A percentile compares a stretch with the other conserved stretches of the same genome.
phyloP scores from a whole-genome alignment of 306 rosid species.

The Senna tora region DNA sequence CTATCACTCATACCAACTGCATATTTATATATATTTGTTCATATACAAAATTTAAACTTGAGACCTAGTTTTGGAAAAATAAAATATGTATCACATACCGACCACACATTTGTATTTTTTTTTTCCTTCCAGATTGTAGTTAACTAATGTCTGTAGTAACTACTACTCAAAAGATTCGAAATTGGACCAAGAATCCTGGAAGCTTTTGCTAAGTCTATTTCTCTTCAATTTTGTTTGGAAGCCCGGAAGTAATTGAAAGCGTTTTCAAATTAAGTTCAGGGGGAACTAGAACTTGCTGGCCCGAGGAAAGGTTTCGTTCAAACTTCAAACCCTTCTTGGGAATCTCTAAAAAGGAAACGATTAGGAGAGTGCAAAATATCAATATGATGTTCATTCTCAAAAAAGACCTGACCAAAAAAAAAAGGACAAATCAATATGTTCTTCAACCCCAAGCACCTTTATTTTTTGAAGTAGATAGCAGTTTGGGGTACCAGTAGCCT shows the following conservation, averaged over 20 bases:
- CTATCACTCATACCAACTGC: no score
- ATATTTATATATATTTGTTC: no score
- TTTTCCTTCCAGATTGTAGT: background rate
- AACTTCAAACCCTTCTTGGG: conserved; percentile 13
- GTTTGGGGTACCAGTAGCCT: background rate
- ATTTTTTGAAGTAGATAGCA: conserved; percentile 5
- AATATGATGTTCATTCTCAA: no score
- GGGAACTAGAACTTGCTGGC: conserved; percentile 14
- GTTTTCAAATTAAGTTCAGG: conserved; percentile 3
- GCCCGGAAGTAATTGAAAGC: background rate
- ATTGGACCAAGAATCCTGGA: background rate
- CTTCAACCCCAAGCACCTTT: background rate
- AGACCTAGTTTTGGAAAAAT: no score
- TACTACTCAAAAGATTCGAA: background rate
- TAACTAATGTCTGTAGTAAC: background rate
- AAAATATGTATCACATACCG: no score
- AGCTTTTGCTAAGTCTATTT: background rate
- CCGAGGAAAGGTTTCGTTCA: conserved; percentile 21
- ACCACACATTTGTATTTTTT: no score
- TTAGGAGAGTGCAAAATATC: background rate
- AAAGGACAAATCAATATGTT: background rate
- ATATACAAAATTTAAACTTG: no score
- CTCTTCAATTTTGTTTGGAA: background rate
- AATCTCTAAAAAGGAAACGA: background rate
- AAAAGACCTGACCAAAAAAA: no score